Percentiles rank a stretch among this genome's conserved stretches.
phyloP scores from a whole-genome alignment of 305 asterid species.

The Fraxinus baroniana region DNA sequence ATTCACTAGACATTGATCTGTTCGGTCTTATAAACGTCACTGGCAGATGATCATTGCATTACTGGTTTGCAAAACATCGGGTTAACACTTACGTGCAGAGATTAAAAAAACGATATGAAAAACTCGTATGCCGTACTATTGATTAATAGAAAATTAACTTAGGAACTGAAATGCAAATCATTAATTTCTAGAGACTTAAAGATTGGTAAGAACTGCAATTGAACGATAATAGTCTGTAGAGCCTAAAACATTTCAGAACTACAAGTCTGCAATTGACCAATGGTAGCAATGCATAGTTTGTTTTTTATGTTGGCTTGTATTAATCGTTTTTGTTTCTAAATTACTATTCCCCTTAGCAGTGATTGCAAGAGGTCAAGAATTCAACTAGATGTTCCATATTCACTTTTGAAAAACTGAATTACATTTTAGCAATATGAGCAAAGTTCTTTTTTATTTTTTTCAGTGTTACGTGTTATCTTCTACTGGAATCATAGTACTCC shows the following conservation, averaged over 20 bases:
- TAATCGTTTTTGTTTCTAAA: neutral
- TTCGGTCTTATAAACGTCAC: neutral
- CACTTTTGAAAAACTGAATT: neutral
- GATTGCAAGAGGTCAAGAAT: neutral
- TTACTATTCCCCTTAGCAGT: neutral
- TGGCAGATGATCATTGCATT: neutral
- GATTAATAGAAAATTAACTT: neutral
- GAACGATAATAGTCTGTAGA: neutral
- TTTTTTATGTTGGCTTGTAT: neutral
- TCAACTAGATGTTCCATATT: neutral
- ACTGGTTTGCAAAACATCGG: neutral
- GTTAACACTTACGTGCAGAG: neutral
- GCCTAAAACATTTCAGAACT: neutral
- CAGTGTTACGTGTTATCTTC: neutral
- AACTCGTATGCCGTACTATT: neutral
- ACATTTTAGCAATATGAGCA: neutral
- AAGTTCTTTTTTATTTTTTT: neutral
- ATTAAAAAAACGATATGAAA: neutral
- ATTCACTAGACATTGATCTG: neutral
- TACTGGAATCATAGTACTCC: neutral
- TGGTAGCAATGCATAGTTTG: neutral
- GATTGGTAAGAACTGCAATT: neutral
- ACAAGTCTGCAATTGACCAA: neutral
- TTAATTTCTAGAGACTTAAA: neutral
- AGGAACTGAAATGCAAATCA: neutral